phyloP scores from a whole-genome alignment of 495 filamentous ascomycete genomes.

The Podospora appendiculata region DNA sequence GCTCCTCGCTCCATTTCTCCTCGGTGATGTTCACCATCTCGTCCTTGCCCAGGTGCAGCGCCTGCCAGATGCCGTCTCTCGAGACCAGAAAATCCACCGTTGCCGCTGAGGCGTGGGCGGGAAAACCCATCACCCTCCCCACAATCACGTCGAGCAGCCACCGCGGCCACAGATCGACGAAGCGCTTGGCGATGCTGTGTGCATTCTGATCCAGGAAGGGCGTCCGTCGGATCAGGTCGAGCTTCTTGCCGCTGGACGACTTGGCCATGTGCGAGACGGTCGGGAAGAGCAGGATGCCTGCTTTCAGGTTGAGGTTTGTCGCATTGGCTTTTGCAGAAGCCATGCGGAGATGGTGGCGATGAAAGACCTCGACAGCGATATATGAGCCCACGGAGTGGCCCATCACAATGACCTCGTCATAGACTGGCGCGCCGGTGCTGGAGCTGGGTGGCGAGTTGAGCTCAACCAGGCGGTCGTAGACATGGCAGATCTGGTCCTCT shows the following conservation, averaged over 20 bases:
- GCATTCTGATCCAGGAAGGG: conserved; percentile 48
- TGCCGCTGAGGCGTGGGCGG: conserved; percentile 46
- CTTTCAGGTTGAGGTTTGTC: conserved; percentile 23
- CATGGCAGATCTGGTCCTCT: conserved; percentile 53
- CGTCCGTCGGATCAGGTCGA: conserved; percentile 43
- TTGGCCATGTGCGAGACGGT: conserved; percentile 67
- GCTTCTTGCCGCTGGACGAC: conserved; percentile 53
- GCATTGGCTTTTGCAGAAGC: not conserved
- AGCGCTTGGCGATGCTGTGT: conserved; percentile 39
- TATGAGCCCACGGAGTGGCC: conserved; percentile 80
- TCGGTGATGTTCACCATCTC: conserved; percentile 71
- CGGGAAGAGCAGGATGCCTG: conserved; percentile 65
- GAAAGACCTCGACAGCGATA: conserved; percentile 65
- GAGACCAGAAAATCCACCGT: conserved; percentile 59
- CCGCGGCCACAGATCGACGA: conserved; percentile 41
- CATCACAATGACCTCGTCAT: conserved; percentile 60
- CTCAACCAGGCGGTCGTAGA: conserved; percentile 30
- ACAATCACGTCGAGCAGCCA: conserved; percentile 36
- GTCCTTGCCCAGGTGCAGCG: conserved; percentile 52
- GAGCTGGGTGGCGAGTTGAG: conserved; percentile 2
- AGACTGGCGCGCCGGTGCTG: conserved; percentile 7
- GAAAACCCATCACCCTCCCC: conserved; percentile 42
- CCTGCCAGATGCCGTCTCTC: conserved; percentile 58
- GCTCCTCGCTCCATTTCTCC: conserved; percentile 69
- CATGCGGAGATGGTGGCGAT: conserved; percentile 24